phyloP scores from a whole-genome alignment of 2,329 filamentous ascomycete genomes.

The Plenodomus lindquistii region DNA sequence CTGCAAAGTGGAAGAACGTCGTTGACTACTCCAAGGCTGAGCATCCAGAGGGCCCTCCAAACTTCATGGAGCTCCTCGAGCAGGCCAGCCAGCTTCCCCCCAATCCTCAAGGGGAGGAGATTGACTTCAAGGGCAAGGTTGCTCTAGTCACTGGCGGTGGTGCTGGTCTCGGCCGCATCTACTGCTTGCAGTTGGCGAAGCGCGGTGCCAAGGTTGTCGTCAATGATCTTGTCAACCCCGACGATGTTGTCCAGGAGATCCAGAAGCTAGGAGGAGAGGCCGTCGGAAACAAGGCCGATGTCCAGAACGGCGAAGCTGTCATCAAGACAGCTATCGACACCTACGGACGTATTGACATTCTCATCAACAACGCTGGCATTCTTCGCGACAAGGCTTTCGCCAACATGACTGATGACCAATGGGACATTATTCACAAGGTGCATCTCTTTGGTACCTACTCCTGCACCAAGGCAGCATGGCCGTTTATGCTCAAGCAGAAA shows the following conservation, averaged over 20 bases:
- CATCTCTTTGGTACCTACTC: constrained; percentile 96
- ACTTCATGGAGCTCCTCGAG: constrained; percentile 75
- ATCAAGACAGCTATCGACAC: constrained; percentile 92
- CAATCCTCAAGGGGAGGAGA: constrained; percentile 37
- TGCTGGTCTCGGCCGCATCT: constrained; percentile 78
- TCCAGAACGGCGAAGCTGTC: constrained; percentile 87
- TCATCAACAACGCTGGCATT: constrained; percentile 98
- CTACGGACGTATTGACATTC: constrained; percentile 89
- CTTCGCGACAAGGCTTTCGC: constrained; percentile 95
- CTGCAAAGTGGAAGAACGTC: constrained; percentile 88
- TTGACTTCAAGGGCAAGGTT: constrained; percentile 45
- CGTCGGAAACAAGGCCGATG: constrained; percentile 88
- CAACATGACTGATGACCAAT: constrained; percentile 95
- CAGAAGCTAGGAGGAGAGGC: constrained; percentile 86
- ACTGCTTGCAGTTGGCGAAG: constrained; percentile 85
- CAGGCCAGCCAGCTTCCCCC: constrained; percentile 32
- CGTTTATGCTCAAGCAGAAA: constrained; percentile 97
- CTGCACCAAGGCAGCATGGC: constrained; percentile 96
- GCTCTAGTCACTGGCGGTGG: constrained; percentile 44
- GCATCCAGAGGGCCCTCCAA: constrained; percentile 81
- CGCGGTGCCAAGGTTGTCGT: constrained; percentile 84
- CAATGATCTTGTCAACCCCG: constrained; percentile 93
- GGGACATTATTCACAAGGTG: constrained; percentile 90
- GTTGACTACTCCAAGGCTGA: constrained; percentile 82
- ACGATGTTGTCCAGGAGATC: constrained; percentile 89